Conservation (phyloP, 768 basidiomycete species). For the Boletus speciosus region DNA sequence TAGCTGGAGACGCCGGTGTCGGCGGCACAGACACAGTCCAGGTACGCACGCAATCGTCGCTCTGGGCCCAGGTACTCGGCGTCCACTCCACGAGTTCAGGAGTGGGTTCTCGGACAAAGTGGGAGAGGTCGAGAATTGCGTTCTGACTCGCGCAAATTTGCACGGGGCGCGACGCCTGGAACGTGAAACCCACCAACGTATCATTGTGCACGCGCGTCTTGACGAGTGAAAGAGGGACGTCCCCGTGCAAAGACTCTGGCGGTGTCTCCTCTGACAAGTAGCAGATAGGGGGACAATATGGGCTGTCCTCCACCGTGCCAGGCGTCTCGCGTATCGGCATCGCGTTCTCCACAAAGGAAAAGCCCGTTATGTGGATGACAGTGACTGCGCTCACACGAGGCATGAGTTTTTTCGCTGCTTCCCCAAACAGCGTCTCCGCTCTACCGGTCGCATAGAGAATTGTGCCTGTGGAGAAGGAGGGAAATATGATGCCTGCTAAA, state of each 20-base stretch:
- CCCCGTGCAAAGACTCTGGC: conserved; percentile 25
- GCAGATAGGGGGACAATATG: conserved; percentile 58
- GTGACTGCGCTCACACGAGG: conserved; percentile 45
- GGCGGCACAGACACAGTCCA: conserved; percentile 52
- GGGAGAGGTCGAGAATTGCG: conserved; percentile 50
- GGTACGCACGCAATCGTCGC: conserved; percentile 62
- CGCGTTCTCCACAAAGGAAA: conserved; percentile 49
- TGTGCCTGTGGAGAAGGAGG: conserved; percentile 50
- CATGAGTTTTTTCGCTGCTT: conserved; percentile 49
- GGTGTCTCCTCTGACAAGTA: conserved; percentile 47
- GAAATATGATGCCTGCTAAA: conserved; percentile 54
- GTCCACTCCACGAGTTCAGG: conserved; percentile 51
- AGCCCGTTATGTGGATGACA: conserved; percentile 48
- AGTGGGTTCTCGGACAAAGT: conserved; percentile 43
- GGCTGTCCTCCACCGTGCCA: conserved; percentile 33
- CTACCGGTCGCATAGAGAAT: conserved; percentile 59
- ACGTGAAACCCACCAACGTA: conserved; percentile 55
- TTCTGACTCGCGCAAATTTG: conserved; percentile 44
- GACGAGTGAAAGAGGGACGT: conserved; percentile 28
- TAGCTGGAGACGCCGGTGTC: conserved; percentile 5
- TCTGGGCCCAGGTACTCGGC: conserved; percentile 40
- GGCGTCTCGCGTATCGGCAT: conserved; percentile 48
- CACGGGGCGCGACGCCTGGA: conserved; percentile 34
- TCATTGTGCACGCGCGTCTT: conserved; percentile 18
- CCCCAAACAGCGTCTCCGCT: conserved; percentile 49